These are phyloP conservation scores for Scleromitrula shiraiana DNA, from an alignment of 2,329 filamentous ascomycete species.

Conservation along the genomic window DNA sequence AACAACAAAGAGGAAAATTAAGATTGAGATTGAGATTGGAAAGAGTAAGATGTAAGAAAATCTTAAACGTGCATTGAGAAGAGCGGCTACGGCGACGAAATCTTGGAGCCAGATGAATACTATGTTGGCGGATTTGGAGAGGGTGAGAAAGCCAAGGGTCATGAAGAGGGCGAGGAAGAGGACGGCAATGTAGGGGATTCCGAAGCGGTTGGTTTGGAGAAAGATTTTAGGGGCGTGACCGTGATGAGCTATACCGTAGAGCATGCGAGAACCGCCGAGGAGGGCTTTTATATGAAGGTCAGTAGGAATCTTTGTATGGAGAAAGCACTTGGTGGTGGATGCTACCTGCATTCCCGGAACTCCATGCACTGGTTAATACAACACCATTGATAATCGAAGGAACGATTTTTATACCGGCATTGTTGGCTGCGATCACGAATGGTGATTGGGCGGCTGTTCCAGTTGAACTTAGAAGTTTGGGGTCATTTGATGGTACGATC, in stretches of 20 bases:
- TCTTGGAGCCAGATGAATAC: constrained; percentile 60
- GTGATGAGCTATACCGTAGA: constrained; percentile 50
- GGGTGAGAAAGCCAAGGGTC: constrained; percentile 61
- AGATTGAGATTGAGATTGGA: no score
- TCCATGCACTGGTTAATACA: constrained; percentile 65
- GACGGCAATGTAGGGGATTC: constrained; percentile 50
- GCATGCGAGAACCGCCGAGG: constrained; percentile 48
- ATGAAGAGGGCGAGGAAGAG: constrained; percentile 47
- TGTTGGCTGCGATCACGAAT: constrained; percentile 64
- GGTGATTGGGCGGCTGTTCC: constrained; percentile 45
- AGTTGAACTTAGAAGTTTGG: constrained; percentile 36
- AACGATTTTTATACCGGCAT: constrained; percentile 59
- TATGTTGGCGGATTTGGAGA: constrained; percentile 46
- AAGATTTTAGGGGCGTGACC: constrained; percentile 46
- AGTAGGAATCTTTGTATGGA: neutral
- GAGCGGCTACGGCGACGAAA: constrained; percentile 52
- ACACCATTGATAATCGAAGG: constrained; percentile 70
- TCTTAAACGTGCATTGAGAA: no score
- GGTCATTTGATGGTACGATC: constrained; percentile 46
- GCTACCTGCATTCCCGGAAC: constrained; percentile 56
- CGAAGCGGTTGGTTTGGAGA: constrained; percentile 47
- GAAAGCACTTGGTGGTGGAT: no score
- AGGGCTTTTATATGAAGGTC: constrained; percentile 37
- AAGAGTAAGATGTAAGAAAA: no score
- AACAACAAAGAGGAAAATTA: no score